These are phyloP conservation scores for Xylaria sp. DNA, from an alignment of 2,329 filamentous ascomycete genomes.

Conservation along the genomic window DNA sequence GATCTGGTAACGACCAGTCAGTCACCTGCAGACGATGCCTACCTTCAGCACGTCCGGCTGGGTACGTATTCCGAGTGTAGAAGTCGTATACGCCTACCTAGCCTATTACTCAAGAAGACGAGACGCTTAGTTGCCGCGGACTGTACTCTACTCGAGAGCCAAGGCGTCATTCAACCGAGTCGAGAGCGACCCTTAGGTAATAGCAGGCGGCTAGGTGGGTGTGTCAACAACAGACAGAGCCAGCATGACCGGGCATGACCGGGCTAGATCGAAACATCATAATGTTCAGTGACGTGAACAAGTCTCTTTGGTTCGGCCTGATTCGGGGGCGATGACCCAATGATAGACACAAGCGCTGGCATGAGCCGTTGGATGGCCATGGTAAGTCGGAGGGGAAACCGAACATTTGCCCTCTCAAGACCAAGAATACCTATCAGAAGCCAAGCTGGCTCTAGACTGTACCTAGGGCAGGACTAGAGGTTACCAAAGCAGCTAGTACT, in stretches of 20 bases:
- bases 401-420: conserved; percentile 13
- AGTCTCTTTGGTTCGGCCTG: conserved; percentile 6
- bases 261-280: conserved; percentile 15
- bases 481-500: conserved; percentile 16
- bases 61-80: background rate
- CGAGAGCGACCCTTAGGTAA: background rate
- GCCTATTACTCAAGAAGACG: background rate
- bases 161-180: background rate
- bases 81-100: background rate
- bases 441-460: background rate
- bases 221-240: background rate
- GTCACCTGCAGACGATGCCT: background rate
- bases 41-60: background rate
- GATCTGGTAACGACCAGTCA: conserved; percentile 2
- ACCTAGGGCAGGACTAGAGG: conserved; percentile 12
- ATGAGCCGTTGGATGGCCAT: conserved; percentile 19
- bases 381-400: conserved; percentile 9
- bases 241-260: background rate
- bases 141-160: background rate
- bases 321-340: conserved; percentile 9
- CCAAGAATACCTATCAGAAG: conserved; percentile 8
- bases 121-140: background rate
- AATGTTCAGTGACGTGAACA: background rate
- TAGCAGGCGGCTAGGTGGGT: conserved; percentile 3
- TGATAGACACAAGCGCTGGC: conserved; percentile 16